Evolutionary conservation across 495 filamentous ascomycete genomes (phyloP).

Genomic region (Aspergillus olivimuriae): DNA sequence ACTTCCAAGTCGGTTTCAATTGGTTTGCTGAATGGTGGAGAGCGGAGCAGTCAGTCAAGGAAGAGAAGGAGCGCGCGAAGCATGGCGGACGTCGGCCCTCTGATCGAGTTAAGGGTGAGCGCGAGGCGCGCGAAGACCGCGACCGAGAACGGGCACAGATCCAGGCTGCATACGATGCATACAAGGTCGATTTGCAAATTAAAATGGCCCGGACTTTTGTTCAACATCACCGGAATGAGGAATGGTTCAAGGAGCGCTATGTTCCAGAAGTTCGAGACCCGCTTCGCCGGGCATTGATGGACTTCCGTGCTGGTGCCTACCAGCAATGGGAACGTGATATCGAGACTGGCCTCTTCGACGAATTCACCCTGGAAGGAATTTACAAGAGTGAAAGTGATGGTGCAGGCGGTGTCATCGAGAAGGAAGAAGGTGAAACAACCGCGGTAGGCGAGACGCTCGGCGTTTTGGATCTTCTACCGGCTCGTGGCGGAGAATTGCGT

Average conservation of each 20-base stretch:
- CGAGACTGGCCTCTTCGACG: constrained; percentile 77
- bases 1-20: constrained; percentile 93
- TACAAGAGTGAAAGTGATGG: constrained; percentile 91
- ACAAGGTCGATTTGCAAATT: constrained; percentile 89
- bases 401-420: constrained; percentile 78
- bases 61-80: constrained; percentile 73
- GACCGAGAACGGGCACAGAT: constrained; percentile 86
- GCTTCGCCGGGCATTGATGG: constrained; percentile 62
- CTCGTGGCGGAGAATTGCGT: constrained; percentile 69
- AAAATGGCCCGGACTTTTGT: constrained; percentile 89
- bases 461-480: constrained; percentile 80
- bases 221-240: constrained; percentile 80
- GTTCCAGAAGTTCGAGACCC: constrained; percentile 68
- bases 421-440: constrained; percentile 88
- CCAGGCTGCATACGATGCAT: constrained; percentile 84
- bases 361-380: constrained; percentile 91
- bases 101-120: constrained; percentile 64
- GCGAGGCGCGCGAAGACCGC: constrained; percentile 76
- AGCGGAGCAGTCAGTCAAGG: constrained; percentile 74
- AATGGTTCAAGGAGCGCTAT: constrained; percentile 98
- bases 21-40: constrained; percentile 98
- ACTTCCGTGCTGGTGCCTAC: constrained; percentile 68
- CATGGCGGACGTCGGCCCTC: constrained; percentile 67
- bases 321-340: constrained; percentile 81
- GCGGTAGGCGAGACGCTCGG: constrained; percentile 88